Percentiles rank a stretch among this genome's conserved stretches.
These are phyloP conservation scores for Parathielavia appendiculata DNA, from an alignment of 495 filamentous ascomycete species.

Conservation along the genomic window DNA sequence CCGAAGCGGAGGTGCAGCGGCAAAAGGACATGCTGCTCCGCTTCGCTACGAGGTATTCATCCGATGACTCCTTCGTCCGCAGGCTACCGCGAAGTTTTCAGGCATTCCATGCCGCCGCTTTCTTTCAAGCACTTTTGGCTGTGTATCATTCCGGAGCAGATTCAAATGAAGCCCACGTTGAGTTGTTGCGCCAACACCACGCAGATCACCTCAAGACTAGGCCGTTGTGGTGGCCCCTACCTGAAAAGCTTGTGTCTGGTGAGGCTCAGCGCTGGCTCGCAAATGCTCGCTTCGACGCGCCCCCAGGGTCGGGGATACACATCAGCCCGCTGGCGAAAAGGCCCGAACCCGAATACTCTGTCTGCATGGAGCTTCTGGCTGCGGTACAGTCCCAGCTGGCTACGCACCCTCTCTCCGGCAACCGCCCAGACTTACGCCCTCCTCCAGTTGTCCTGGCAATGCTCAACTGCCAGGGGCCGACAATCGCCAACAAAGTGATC, in stretches of 20 bases:
- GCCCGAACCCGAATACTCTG: slow-evolving; percentile 26
- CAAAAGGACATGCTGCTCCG: slow-evolving; percentile 6
- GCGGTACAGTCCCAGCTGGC: slow-evolving; percentile 35
- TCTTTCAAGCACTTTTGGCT: slow-evolving; percentile 18
- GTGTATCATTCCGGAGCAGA: slow-evolving; percentile 12
- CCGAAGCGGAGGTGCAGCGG: slow-evolving; percentile 16
- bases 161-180: slow-evolving; percentile 9
- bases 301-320: slow-evolving; percentile 6
- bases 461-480: slow-evolving; percentile 33
- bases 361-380: slow-evolving; percentile 34
- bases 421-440: slow-evolving; percentile 26
- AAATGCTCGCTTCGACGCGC: slow-evolving; percentile 13
- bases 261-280: slow-evolving; percentile 25
- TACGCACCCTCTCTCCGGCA: slow-evolving; percentile 25
- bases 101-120: slow-evolving; percentile 14
- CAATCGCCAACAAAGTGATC: slow-evolving; percentile 31
- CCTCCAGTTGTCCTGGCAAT: slow-evolving; percentile 38
- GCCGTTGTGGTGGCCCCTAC: slow-evolving; percentile 16
- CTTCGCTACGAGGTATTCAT: background rate
- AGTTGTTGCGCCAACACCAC: slow-evolving; percentile 20
- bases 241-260: background rate
- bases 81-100: slow-evolving; percentile 1
- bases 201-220: slow-evolving; percentile 3
- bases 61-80: background rate
- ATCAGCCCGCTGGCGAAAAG: slow-evolving; percentile 25